phyloP scores from a whole-genome alignment of 176 grass and related monocot species.

The Carex littledalei region DNA sequence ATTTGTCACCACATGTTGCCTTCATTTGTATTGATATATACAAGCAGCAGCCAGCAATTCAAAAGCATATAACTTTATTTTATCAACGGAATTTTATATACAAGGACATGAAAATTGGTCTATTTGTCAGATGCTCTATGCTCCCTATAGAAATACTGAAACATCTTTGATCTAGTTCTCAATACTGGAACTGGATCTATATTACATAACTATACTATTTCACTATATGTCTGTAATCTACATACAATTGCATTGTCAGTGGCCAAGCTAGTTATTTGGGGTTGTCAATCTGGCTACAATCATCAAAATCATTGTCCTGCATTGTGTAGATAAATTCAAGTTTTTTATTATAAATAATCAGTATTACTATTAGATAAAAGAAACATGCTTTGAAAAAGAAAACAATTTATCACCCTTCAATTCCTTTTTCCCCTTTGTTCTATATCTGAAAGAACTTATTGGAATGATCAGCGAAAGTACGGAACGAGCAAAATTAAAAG shows the following conservation, averaged over 20 bases:
- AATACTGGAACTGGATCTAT: not conserved
- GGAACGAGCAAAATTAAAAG: not conserved
- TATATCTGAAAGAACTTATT: not conserved
- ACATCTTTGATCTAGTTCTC: not conserved
- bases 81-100: not conserved
- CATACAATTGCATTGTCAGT: not conserved
- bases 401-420: not conserved
- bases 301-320: constrained; percentile 24
- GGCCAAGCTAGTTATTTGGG: not conserved
- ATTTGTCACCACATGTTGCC: not conserved
- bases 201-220: not conserved
- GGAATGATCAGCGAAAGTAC: not conserved
- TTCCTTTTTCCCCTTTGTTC: not conserved
- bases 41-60: not conserved
- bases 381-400: not conserved
- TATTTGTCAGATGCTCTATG: not conserved
- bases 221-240: not conserved
- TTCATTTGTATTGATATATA: not conserved
- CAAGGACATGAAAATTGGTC: not conserved
- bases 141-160: not conserved
- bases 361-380: not conserved
- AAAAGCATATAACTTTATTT: not conserved
- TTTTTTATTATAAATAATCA: not conserved
- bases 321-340: not conserved
- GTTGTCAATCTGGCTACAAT: constrained; percentile 1